Evolutionary conservation across 2,329 filamentous ascomycete genomes (phyloP), one percentile per base, ranked within the genome.

Genomic region (Blastomyces emzantsi): DNA sequence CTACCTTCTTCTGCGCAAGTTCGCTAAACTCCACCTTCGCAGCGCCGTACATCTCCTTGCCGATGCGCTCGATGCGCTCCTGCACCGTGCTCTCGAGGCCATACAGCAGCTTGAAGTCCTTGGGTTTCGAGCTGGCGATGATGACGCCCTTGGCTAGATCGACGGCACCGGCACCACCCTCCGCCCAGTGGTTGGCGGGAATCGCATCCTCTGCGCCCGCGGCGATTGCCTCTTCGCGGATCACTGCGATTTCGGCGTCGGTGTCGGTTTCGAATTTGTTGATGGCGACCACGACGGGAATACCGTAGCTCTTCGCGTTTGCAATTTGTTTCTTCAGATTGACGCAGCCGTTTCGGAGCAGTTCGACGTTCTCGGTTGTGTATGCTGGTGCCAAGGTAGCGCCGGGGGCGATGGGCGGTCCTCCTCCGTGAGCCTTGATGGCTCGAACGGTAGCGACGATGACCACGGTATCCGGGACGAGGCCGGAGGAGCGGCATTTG

Each of bases 241-340:
- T 87, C 66, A 94, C 89, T 47, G 88, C 85, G 66, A 97, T 88
- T 75, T 99, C 94, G 62, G 92, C 92, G 17, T 93, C 88, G 1
- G 92, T 97, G 74, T 99, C 94, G 6, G 92, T 96, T 66, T 89
- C 85, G 76, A 99, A 97, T 76, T 90, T 91, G 83, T 99, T 99
- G 82, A 99, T 94, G 61, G 93, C 94, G 17, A 99, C 93, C 19
- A 99, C 89, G 7, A 99, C 93, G 6, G 94, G 93, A 25, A 97
- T 85, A 52, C 94, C 94, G 72, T 95, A 99, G 13, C 85, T 82
- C 75, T 85, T 90, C 63, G 94, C 94, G 70, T 97, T 97, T 70
- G 85, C 79, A 69, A 99, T 96, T 74, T 99, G 94, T 82, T 97
- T 97, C 77, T 87, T 90, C 58, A 99, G 82, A 79, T 99, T 99